These are phyloP conservation scores for Corniculantispora saksenae DNA, from an alignment of 2,329 filamentous ascomycete species.

Conservation along the genomic window DNA sequence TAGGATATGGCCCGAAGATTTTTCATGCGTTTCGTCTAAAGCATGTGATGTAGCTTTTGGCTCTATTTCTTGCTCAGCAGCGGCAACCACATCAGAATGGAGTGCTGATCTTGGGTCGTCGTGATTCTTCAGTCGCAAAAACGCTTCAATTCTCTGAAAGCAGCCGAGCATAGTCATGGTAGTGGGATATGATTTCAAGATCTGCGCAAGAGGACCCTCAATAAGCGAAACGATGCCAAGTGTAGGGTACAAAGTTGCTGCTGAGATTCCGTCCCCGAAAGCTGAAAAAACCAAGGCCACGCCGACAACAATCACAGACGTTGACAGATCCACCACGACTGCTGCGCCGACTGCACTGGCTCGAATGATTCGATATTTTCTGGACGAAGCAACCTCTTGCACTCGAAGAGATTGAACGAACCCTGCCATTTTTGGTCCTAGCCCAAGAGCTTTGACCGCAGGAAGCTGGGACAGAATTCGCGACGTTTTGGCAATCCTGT, in stretches of 20 bases:
- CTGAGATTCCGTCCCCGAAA: background rate
- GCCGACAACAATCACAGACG: background rate
- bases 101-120: background rate
- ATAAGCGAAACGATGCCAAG: background rate
- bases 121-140: background rate
- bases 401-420: background rate
- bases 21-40: background rate
- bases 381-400: background rate
- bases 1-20: background rate
- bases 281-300: background rate
- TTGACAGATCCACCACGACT: background rate
- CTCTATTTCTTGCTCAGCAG: no score
- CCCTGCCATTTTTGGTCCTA: background rate
- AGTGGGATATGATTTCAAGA: background rate
- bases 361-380: background rate
- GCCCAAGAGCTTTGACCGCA: background rate
- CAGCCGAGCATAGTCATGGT: background rate
- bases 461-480: background rate
- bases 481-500: background rate
- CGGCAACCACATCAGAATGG: no score
- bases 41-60: no score
- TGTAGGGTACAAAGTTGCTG: background rate
- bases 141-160: background rate
- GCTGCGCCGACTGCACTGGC: background rate
- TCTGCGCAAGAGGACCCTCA: background rate